These are phyloP conservation scores for Exsudoporus floridanus DNA, from an alignment of 1,284 basidiomycete genomes.

Conservation along the genomic window DNA sequence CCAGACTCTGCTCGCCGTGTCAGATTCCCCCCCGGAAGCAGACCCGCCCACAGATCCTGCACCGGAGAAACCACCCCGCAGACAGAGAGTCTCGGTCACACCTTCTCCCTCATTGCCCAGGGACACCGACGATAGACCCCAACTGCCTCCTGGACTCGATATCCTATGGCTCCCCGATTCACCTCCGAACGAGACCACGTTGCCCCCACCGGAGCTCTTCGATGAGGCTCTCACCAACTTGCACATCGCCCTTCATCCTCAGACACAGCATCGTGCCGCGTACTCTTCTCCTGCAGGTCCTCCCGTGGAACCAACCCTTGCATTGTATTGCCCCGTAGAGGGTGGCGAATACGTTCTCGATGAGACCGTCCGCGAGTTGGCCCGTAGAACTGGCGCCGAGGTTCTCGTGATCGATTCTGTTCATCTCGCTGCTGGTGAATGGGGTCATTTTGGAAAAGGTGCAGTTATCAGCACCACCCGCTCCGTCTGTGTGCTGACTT, in stretches of 20 bases:
- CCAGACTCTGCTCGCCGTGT: conserved; percentile 4
- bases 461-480: conserved; percentile 11
- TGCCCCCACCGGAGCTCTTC: conserved; percentile 60
- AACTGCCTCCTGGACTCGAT: conserved; percentile 54
- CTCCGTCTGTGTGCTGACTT: conserved; percentile 9
- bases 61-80: conserved; percentile 41
- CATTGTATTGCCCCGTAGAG: conserved; percentile 83
- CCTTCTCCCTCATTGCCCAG: conserved; percentile 26
- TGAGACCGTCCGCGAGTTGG: conserved; percentile 74
- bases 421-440: conserved; percentile 79
- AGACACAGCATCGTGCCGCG: conserved; percentile 72
- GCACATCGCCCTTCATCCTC: conserved; percentile 72
- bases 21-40: conserved; percentile 26
- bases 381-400: conserved; percentile 69
- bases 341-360: conserved; percentile 78
- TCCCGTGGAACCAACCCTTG: conserved; percentile 71
- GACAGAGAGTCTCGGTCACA: conserved; percentile 33
- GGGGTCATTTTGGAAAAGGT: conserved; percentile 77
- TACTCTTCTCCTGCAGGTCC: conserved; percentile 52
- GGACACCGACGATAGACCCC: conserved; percentile 41
- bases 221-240: conserved; percentile 72
- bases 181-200: conserved; percentile 19
- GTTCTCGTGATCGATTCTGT: conserved; percentile 79
- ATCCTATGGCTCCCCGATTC: conserved; percentile 63
- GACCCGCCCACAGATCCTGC: conserved; percentile 27